Evolutionary conservation across 768 basidiomycete species (phyloP).

Genomic region (Trametes cinnabarina): DNA sequence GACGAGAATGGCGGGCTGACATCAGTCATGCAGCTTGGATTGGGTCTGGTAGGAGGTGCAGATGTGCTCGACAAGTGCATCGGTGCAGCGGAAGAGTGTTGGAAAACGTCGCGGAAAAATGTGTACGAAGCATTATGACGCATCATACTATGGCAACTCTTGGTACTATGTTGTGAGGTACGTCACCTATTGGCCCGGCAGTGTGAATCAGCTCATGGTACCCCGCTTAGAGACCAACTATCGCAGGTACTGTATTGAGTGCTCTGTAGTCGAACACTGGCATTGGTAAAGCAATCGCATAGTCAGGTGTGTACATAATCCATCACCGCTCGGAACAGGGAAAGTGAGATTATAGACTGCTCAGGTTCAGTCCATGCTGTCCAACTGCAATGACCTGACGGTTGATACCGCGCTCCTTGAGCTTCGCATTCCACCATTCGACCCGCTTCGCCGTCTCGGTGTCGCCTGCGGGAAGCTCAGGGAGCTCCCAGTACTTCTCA

Average conservation of each 20-base stretch:
- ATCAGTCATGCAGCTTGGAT: slow-evolving; percentile 55
- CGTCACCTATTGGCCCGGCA: neutral
- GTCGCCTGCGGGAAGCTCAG: slow-evolving; percentile 20
- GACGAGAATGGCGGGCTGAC: slow-evolving; percentile 49
- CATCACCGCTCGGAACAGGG: too few species aligned
- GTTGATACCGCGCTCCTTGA: slow-evolving; percentile 18
- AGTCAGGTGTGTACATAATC: neutral
- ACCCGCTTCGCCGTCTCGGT: slow-evolving; percentile 11
- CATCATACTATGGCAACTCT: neutral
- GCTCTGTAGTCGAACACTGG: too few species aligned
- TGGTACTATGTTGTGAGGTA: neutral
- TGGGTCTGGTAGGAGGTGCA: slow-evolving; percentile 32
- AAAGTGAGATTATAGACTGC: neutral
- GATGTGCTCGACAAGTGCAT: slow-evolving; percentile 42
- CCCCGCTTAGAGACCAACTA: too few species aligned
- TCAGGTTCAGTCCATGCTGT: slow-evolving; percentile 15
- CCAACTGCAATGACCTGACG: slow-evolving; percentile 20
- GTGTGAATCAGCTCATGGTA: too few species aligned
- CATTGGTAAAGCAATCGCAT: too few species aligned
- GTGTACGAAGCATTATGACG: slow-evolving; percentile 1
- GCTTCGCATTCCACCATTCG: slow-evolving; percentile 25
- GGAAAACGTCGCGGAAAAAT: slow-evolving; percentile 4
- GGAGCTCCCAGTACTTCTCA: slow-evolving; percentile 15
- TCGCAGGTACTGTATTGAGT: too few species aligned
- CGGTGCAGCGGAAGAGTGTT: slow-evolving; percentile 31